phyloP scores from a whole-genome alignment of 108 stramenopile genomes.

The Nitzschia putrida region DNA sequence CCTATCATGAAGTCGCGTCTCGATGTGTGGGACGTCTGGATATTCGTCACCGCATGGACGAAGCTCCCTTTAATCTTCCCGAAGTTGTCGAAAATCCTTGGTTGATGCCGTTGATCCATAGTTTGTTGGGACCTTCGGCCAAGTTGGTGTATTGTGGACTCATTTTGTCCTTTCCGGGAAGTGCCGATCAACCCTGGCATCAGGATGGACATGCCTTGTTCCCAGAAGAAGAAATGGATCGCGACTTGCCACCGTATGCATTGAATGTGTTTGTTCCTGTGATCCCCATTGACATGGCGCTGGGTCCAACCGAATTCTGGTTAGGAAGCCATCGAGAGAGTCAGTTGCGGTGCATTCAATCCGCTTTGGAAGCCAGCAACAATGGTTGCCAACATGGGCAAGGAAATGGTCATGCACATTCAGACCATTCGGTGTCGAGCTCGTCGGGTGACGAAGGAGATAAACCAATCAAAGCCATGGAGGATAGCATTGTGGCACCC shows the following conservation, averaged over 20 bases:
- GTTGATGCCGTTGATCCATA: constrained; percentile 30
- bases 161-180: constrained; percentile 47
- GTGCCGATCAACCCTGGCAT: constrained; percentile 61
- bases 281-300: constrained; percentile 27
- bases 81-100: constrained; percentile 25
- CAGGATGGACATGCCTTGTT: constrained; percentile 54
- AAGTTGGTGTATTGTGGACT: constrained; percentile 55
- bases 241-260: constrained; percentile 49
- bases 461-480: constrained; percentile 2
- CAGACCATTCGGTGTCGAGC: neutral
- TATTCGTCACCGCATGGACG: constrained; percentile 40
- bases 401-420: neutral
- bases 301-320: constrained; percentile 59
- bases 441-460: neutral
- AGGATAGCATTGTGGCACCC: constrained; percentile 30
- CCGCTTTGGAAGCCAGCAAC: neutral
- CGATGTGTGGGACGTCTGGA: constrained; percentile 55
- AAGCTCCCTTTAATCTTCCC: constrained; percentile 14
- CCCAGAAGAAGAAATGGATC: constrained; percentile 23
- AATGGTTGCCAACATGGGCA: neutral
- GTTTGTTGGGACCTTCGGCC: constrained; percentile 35
- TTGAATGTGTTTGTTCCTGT: constrained; percentile 59
- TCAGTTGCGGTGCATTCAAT: constrained; percentile 1
- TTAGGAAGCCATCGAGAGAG: constrained; percentile 31
- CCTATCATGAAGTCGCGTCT: constrained; percentile 54